Conservation (phyloP, 2,329 filamentous ascomycete genomes). For the Sarocladiaceae sp. region DNA sequence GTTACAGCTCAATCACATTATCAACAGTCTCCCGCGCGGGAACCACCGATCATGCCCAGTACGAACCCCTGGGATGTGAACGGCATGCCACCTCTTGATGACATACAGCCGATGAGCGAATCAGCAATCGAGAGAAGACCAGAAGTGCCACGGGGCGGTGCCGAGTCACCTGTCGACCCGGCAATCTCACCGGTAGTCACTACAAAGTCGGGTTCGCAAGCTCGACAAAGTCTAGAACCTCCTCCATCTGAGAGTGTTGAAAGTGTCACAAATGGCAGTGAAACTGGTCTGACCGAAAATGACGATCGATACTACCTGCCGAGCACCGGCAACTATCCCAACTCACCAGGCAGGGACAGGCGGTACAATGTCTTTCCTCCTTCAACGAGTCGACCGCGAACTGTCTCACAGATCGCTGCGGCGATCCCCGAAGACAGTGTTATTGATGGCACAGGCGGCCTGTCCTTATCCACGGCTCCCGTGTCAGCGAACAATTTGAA, state of each 20-base stretch:
- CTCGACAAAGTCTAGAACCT: not conserved
- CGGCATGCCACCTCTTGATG: not conserved
- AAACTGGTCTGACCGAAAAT: not conserved
- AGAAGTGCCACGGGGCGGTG: not conserved
- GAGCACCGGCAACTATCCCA: slow-evolving; percentile 14
- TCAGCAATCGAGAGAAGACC: not conserved
- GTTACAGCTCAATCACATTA: slow-evolving; percentile 12
- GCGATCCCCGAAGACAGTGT: slow-evolving; percentile 12
- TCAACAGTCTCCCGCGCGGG: slow-evolving; percentile 13
- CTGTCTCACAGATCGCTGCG: slow-evolving; percentile 9
- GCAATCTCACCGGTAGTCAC: slow-evolving; percentile 7
- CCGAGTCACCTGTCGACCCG: slow-evolving; percentile 16
- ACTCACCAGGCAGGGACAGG: slow-evolving; percentile 10
- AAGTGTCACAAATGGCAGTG: not conserved
- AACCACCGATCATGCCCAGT: not conserved
- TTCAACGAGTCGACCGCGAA: not conserved
- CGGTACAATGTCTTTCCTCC: not conserved
- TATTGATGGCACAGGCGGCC: not conserved
- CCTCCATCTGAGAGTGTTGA: not conserved
- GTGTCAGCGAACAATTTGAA: not conserved
- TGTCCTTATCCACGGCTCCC: not conserved
- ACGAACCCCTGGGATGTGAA: slow-evolving; percentile 2
- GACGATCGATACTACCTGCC: slow-evolving; percentile 14
- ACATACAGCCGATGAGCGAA: not conserved
- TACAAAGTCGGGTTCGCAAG: not conserved